Base-by-base conservation (phyloP, 371 early-diverging fungal genomes). In the Zychaea mexicana region DNA sequence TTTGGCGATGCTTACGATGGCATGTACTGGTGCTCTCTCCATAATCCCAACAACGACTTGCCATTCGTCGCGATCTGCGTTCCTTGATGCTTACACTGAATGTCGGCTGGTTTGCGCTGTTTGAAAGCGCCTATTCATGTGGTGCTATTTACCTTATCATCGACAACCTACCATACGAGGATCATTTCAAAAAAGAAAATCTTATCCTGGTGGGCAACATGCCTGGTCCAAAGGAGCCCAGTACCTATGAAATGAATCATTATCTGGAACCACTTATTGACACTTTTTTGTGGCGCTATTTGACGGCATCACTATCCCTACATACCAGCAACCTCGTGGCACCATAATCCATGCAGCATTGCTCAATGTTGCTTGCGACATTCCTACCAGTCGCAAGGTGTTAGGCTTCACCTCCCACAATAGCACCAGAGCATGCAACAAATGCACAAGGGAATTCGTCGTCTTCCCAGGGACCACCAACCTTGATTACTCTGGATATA, bases 151-250 rank as follows among this genome's bases (percentile, higher is more conserved):
- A n/a, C n/a, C n/a, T n/a, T n/a, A n/a, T n/a, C n/a, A n/a, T n/a
- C n/a, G n/a, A n/a, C n/a, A n/a, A n/a, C n/a, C n/a, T n/a, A n/a
- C n/a, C n/a, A n/a, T n/a, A n/a, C n/a, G n/a, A n/a, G n/a, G n/a
- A n/a, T n/a, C n/a, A n/a, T n/a, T n/a, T n/a, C n/a, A n/a, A n/a
- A n/a, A n/a, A n/a, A n/a, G n/a, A n/a, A n/a, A n/a, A n/a, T n/a
- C n/a, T n/a, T n/a, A n/a, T n/a, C n/a, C n/a, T n/a, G n/a, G n/a
- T n/a, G n/a, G n/a, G 62, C 22, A 28, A 65, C 6, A 53, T 65
- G 17, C 62, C 62, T 31, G 70, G 66, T 0, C 65, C 62, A n/a
- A 62, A 53, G 8, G 62, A 70, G 24, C 66, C 66, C 3, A 46
- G 10, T 1, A 59, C 55, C 0, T 26, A 27, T 19, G 42, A 66